A percentile compares a stretch with the other conserved stretches of the same genome.
phyloP scores from a whole-genome alignment of 441 rosid species.

The Hura crepitans region DNA sequence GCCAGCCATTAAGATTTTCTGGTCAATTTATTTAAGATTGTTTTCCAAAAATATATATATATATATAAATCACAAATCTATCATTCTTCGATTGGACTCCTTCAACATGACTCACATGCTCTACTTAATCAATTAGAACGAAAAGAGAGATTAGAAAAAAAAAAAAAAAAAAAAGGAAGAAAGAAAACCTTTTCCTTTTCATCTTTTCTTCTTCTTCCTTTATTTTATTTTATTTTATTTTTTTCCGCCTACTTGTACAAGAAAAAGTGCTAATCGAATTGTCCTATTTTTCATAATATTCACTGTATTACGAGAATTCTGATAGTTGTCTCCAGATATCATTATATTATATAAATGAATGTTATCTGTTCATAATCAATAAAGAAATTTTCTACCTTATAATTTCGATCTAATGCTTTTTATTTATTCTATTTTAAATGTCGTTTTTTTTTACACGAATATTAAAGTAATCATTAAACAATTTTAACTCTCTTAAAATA shows the following conservation, averaged over 20 bases:
- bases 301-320: too few species aligned
- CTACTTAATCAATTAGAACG: slow-evolving; percentile 7
- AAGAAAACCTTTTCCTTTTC: slow-evolving; percentile 31
- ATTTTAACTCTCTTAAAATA: too few species aligned
- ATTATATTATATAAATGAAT: too few species aligned
- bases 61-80: slow-evolving; percentile 12
- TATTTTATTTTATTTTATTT: slow-evolving; percentile 30
- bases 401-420: slow-evolving; percentile 23
- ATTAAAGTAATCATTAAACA: too few species aligned
- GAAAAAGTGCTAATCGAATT: slow-evolving; percentile 35
- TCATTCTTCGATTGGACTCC: slow-evolving; percentile 2
- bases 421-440: not conserved
- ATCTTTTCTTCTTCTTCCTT: too few species aligned
- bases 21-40: not conserved
- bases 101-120: not conserved
- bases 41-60: too few species aligned
- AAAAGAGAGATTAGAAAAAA: slow-evolving; percentile 12
- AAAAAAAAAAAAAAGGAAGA: slow-evolving; percentile 26
- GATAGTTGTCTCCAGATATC: too few species aligned
- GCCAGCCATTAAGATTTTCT: not conserved
- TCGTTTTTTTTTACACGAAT: not conserved
- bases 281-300: too few species aligned
- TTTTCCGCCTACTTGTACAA: slow-evolving; percentile 31
- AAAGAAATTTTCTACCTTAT: too few species aligned
- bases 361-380: too few species aligned